Conservation (phyloP, 495 filamentous ascomycete genomes). For the Aspergillus avenaceus region DNA sequence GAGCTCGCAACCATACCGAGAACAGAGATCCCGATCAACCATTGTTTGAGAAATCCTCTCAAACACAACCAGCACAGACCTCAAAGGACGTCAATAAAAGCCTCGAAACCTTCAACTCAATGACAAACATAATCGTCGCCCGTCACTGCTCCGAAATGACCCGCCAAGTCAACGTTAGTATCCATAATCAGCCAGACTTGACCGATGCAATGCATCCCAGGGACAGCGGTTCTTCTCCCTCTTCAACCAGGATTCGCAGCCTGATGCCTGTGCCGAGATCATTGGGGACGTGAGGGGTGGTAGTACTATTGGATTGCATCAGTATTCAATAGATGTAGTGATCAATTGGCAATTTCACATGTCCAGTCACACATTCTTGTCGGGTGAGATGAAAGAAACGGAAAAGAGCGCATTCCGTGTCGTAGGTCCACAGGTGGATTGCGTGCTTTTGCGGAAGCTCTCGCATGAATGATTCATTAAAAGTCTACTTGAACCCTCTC, state of each 20-base stretch:
- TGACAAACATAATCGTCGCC: conserved; percentile 25
- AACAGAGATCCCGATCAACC: not conserved
- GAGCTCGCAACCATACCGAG: conserved; percentile 19
- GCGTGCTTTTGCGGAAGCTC: not conserved
- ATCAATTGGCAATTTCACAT: not conserved
- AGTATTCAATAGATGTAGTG: not conserved
- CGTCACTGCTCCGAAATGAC: conserved; percentile 25
- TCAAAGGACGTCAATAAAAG: conserved; percentile 22
- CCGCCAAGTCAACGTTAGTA: conserved; percentile 11
- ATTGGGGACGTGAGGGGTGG: conserved; percentile 18
- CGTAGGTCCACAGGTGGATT: not conserved
- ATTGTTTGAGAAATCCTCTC: no score
- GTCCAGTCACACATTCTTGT: not conserved
- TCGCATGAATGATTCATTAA: not conserved
- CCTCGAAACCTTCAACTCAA: conserved; percentile 24
- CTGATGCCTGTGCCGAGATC: conserved; percentile 20
- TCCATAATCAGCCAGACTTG: not conserved
- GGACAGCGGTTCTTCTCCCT: conserved; percentile 16
- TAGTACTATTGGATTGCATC: not conserved
- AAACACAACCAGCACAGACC: no score
- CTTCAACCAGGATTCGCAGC: conserved; percentile 16
- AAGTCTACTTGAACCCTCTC: no score
- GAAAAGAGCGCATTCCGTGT: not conserved
- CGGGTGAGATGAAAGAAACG: not conserved
- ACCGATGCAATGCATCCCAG: not conserved